Evolutionary conservation across 176 grass and related monocot species (phyloP), one percentile per base, ranked within the genome.

Genomic region (Puccinellia tenuiflora): DNA sequence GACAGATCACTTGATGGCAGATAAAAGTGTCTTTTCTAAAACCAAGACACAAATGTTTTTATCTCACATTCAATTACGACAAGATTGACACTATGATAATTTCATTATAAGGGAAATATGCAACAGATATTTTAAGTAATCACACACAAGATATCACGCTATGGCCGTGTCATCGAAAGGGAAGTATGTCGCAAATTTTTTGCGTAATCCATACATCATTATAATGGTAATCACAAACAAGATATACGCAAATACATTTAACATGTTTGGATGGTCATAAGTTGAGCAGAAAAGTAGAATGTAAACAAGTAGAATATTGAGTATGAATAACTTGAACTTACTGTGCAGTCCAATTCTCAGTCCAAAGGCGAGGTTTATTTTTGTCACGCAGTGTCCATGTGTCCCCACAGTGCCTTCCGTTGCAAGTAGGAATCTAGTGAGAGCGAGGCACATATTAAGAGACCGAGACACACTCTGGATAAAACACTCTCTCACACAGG

Each of bases 331-430:
- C 73, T 85, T 85, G 80, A 87, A 86, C 92, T 98, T 88, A 98
- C 95, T 98, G 95, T 84, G 92, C 76, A 86, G 92, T 95, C 95
- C 95, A 98, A 66, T 98, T 98, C 92, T 98, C 92, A 35, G 92
- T 93, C 90, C 95, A 95, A 60, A 98, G 67, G 24, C 46, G 73
- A 43, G 92, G 95, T 83, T 95, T 95, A 35, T 90, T 82, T 81
- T 68, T 84, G 88, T 88, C 84, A 13, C 20, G 51, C 1, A 89
- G 42, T 31, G 79, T 75, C 75, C 91, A 98, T 75, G 90, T 94
- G 68, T 98, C 92, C 81, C 92, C 95, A 76, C 95, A 98, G 75
- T 98, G 94, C 82, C 95, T 94, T 82, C 92, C 95, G 77, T 98
- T 98, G 85, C 95, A 95, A 55, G 95, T 86, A 86, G 87, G 92